These are phyloP conservation scores for Claviceps paspali DNA, from an alignment of 2,329 filamentous ascomycete species.

Conservation along the genomic window DNA sequence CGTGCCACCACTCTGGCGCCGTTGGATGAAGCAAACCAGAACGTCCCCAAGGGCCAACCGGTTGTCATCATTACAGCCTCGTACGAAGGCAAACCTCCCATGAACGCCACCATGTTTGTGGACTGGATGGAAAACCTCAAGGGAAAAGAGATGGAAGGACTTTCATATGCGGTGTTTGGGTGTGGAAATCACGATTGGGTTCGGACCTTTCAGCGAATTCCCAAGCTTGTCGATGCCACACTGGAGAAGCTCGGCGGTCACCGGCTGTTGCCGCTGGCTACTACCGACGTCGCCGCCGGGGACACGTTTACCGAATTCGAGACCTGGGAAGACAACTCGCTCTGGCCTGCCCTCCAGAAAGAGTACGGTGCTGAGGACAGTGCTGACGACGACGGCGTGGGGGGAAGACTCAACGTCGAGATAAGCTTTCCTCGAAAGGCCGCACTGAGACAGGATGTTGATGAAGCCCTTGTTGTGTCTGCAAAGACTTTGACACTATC, in stretches of 20 bases:
- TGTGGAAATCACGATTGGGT: conserved; percentile 45
- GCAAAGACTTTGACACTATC: conserved; percentile 33
- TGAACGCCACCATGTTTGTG: conserved; percentile 56
- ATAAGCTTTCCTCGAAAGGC: conserved; percentile 39
- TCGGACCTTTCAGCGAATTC: conserved; percentile 51
- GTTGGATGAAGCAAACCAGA: conserved; percentile 46
- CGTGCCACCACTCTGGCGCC: conserved; percentile 33
- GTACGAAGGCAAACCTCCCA: conserved; percentile 60
- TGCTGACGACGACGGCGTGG: conserved; percentile 7
- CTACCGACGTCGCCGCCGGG: conserved; percentile 43
- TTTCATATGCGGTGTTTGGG: conserved; percentile 55
- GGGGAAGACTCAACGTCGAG: conserved; percentile 29
- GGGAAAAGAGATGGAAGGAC: conserved; percentile 34
- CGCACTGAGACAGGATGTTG: conserved; percentile 46
- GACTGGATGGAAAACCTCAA: conserved; percentile 45
- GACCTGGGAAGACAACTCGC: conserved; percentile 44
- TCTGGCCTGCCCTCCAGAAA: conserved; percentile 34
- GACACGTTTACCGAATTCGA: conserved; percentile 57
- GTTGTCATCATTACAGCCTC: conserved; percentile 53
- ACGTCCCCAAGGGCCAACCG: conserved; percentile 43
- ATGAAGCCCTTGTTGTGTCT: conserved; percentile 42
- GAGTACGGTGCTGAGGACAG: conserved; percentile 23
- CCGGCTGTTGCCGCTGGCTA: conserved; percentile 30
- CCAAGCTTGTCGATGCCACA: conserved; percentile 42
- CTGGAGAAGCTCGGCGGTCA: conserved; percentile 23